Evolutionary conservation across 805 yeast genomes (phyloP).

Genomic region (Schwanniomyces vanrijiae): DNA sequence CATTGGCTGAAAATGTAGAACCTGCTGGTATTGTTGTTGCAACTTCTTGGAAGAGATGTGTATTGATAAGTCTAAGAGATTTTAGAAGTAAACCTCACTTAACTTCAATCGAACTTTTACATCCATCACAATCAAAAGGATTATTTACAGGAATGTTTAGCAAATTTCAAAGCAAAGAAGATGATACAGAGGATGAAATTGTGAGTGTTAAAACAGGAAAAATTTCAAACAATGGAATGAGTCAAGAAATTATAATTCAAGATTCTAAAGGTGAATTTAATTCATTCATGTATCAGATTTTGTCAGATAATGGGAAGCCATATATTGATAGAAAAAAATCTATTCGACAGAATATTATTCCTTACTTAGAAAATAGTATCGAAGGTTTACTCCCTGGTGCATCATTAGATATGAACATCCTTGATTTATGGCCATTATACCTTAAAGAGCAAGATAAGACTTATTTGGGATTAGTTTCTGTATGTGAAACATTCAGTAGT

Average conservation of each 20-base stretch:
- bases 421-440: conserved; percentile 59
- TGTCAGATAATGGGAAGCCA: conserved; percentile 29
- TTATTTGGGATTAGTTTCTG: conserved; percentile 41
- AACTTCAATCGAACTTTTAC: conserved; percentile 31
- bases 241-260: conserved; percentile 40
- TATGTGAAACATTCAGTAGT: conserved; percentile 14
- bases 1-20: conserved; percentile 57
- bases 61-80: conserved; percentile 65
- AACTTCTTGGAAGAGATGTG: conserved; percentile 67
- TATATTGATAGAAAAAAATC: conserved; percentile 24
- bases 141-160: conserved; percentile 7
- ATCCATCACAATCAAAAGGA: conserved; percentile 10
- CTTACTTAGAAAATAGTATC: conserved; percentile 27
- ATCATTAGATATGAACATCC: conserved; percentile 47
- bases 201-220: conserved; percentile 59
- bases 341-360: conserved; percentile 31
- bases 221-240: conserved; percentile 48
- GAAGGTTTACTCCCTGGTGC: conserved; percentile 50
- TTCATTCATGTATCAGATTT: conserved; percentile 23
- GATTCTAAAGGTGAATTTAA: conserved; percentile 47
- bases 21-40: conserved; percentile 75
- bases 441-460: conserved; percentile 31
- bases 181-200: conserved; percentile 43
- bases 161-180: conserved; percentile 1
- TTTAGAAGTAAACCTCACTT: conserved; percentile 60